Conservation (phyloP, 202 grass and related monocot species). For the Elaeis oleifera region DNA sequence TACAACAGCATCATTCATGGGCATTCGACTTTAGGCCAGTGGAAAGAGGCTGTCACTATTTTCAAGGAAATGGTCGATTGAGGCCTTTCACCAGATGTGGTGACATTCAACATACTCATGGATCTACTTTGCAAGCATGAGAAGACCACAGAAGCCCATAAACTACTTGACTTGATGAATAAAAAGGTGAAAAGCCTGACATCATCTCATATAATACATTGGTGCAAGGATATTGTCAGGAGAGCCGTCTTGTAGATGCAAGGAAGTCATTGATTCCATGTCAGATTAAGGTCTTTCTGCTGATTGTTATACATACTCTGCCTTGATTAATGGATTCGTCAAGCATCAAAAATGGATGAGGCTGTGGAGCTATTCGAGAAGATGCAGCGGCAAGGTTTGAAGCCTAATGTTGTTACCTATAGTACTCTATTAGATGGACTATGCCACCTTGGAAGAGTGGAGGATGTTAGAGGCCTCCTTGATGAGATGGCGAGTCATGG, state of each 20-base stretch:
- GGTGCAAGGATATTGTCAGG: conserved; percentile 2
- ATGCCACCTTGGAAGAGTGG: too few species aligned
- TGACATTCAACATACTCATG: not conserved
- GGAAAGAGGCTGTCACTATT: conserved; percentile 4
- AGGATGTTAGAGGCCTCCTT: not conserved
- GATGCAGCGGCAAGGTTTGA: conserved; percentile 4
- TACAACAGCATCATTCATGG: conserved; percentile 10
- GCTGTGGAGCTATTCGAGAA: not conserved
- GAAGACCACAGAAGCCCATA: conserved; percentile 5
- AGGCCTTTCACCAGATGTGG: not conserved
- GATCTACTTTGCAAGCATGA: not conserved
- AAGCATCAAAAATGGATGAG: conserved; percentile 9
- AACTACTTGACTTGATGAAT: conserved; percentile 3
- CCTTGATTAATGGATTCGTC: conserved; percentile 15
- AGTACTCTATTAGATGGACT: not conserved
- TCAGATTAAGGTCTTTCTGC: not conserved
- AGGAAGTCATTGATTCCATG: conserved; percentile 12
- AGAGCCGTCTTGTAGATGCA: not conserved
- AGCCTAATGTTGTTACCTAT: not conserved
- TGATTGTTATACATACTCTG: not conserved
- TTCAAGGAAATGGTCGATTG: conserved; percentile 9
- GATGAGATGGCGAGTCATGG: not conserved
- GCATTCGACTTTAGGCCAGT: conserved; percentile 1
- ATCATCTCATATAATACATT: not conserved
- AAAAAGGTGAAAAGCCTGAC: conserved; percentile 10